Evolutionary conservation across 2,329 filamentous ascomycete species (phyloP).

Genomic region (Tolypocladium cylindrosporum): DNA sequence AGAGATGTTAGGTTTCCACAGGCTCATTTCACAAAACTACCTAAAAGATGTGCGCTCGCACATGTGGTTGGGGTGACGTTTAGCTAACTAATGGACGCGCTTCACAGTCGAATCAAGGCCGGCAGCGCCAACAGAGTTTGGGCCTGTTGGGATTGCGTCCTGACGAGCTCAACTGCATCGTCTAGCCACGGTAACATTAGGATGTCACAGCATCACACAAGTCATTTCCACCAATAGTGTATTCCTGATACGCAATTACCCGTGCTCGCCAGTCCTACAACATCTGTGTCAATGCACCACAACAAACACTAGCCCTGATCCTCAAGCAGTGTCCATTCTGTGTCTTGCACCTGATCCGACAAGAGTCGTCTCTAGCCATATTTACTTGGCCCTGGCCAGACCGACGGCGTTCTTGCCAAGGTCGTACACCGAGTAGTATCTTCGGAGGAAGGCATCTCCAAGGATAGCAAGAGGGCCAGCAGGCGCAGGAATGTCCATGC

Average conservation of each 20-base stretch:
- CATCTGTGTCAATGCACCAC: not conserved
- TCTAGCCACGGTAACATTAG: not conserved
- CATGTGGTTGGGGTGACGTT: not conserved
- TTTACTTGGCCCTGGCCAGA: constrained; percentile 70
- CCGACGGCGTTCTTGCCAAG: constrained; percentile 81
- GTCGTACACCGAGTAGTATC: constrained; percentile 95
- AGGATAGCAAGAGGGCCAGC: constrained; percentile 90
- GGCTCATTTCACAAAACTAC: not conserved
- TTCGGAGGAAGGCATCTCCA: constrained; percentile 76
- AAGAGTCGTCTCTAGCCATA: not conserved
- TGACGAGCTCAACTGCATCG: not conserved
- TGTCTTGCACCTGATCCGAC: not conserved
- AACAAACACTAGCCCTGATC: not conserved
- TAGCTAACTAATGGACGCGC: not conserved
- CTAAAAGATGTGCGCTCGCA: not conserved
- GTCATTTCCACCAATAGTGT: not conserved
- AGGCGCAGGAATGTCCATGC: constrained; percentile 84
- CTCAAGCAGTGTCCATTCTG: not conserved
- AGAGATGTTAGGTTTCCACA: not conserved
- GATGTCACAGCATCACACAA: not conserved
- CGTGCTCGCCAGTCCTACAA: not conserved
- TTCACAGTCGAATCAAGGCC: not conserved
- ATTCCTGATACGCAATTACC: not conserved
- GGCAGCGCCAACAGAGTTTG: too few relatives aligned
- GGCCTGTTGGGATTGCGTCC: too few relatives aligned